Base-by-base conservation (phyloP, 2,329 filamentous ascomycete species). In the Diaporthe citriasiana region DNA sequence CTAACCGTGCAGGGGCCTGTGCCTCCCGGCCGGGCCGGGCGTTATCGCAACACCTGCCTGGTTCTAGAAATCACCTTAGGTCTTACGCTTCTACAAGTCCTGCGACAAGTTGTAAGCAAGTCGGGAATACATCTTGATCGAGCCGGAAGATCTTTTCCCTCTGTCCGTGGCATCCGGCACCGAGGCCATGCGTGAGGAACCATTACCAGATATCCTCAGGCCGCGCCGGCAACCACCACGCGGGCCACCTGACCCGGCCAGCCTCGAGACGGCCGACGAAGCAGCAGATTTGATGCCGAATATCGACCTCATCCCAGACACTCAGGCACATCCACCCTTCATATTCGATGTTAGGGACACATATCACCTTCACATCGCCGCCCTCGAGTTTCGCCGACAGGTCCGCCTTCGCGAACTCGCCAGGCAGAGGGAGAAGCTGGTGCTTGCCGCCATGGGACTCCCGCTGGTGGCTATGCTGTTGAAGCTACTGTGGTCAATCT, bases 171-270 rank as follows among this genome's bases (percentile, higher is more conserved):
- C 33, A 27, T 33, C 22, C n/a, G 33, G 6, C 13, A 22, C 7
- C 47, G 13, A 22, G 19, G n/a, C 4, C 30, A 71, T 71, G 70
- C 70, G 56, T 25, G 70, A 71, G 30, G 70, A 71, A 15, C 47
- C 47, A 33, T 35, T 71, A 27, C 56, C 70, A 1, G 45, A 30
- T 22, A 19, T 53, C 45, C 56, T 71, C 33, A 42, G 70, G 27
- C 35, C n/a, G 4, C 56, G 56, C 4, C 70, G 70, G n/a, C 45
- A 45, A n/a, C 19, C 38, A 45, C 30, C n/a, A 17, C 45, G 30
- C 22, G 63, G 38, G 5, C 17, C 63, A 15, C 30, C 27, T 10
- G 69, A 35, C 3, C 30, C 42, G 13, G 56, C 50, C 13, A 57
- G 33, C n/a, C 22, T 53, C 45, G 10, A 68, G 47, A 25, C 56